Percentiles rank a stretch among this genome's conserved stretches.
Evolutionary conservation across 2,329 filamentous ascomycete genomes (phyloP).

Genomic region (Claviceps sp.): DNA sequence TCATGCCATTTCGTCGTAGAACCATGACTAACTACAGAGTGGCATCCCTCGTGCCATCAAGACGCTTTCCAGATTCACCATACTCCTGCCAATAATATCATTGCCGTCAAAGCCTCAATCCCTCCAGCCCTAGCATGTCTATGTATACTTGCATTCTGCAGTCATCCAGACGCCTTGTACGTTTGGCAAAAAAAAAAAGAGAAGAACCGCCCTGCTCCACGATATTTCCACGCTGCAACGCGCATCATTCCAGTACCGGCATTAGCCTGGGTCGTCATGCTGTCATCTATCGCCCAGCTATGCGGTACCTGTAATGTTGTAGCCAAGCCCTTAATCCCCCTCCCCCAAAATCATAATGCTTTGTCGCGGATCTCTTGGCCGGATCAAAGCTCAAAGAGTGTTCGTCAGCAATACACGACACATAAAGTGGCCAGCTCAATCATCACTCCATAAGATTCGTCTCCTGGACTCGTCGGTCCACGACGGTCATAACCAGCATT

Average conservation of each 20-base stretch:
- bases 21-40: conserved; percentile 17
- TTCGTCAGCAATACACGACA: background rate
- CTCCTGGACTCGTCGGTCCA: background rate
- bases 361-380: background rate
- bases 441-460: background rate
- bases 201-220: background rate
- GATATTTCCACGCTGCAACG: background rate
- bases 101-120: conserved; percentile 2
- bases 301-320: background rate
- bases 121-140: conserved; percentile 5
- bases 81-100: conserved; percentile 9
- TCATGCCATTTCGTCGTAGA: conserved; percentile 18
- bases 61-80: conserved; percentile 12
- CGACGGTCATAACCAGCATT: background rate
- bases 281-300: background rate
- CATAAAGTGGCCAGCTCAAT: background rate
- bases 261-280: background rate
- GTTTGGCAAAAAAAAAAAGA: conserved; percentile 8
- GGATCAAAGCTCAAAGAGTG: background rate
- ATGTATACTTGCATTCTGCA: conserved; percentile 12
- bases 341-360: background rate
- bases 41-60: conserved; percentile 9
- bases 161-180: conserved; percentile 5
- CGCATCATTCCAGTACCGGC: background rate
- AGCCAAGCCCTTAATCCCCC: background rate